Base-by-base conservation (phyloP, 2,329 filamentous ascomycete genomes). In the Colletotrichum brevisporum region DNA sequence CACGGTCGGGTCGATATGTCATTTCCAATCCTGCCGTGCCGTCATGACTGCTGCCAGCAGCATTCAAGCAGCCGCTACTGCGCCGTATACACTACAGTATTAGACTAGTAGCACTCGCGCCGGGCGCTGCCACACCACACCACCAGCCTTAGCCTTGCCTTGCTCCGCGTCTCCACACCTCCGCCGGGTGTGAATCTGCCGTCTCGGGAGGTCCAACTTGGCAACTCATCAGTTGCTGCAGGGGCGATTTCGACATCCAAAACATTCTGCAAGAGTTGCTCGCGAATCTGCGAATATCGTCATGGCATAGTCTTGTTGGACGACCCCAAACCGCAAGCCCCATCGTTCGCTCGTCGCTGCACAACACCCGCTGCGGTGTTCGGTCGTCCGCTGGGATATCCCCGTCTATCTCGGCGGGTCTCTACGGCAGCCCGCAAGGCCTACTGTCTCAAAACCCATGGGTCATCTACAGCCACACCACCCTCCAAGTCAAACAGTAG, bases 121-220 rank as follows among this genome's bases (percentile, higher is more conserved):
- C 55, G 43, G 62, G 24, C 54, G 62, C 47, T 43, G 43, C 39
- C 61, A 66, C 62, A 50, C 59, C 47, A 24, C 21, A 50, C 59
- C 47, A 24, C 21, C 21, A 24, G 51, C 18, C 63, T 31, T 36
- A 36, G 31, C 10, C 31, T 36, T 36, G 31, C 31, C 31, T 36
- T 36, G 31, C 31, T 43, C 61, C 55, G 41, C 62, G 54, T 52
- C 61, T 31, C 62, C 66, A 52, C 51, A 51, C 15, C 51, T 55
- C 15, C 13, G 43, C 55, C 62, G 31, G 31, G 50, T 69, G 50
- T 2, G 51, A 69, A 69, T 66, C 61, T 54, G 21, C 55, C 50
- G n/a, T 43, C 26, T 51, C 15, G 21, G 50, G n/a, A 24, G 2
- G 12, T 36, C 24, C n/a, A 21, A 43, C 58, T 63, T 63, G 64